Percentiles rank a stretch among this genome's conserved stretches.
Evolutionary conservation across 148 eudicot genomes (phyloP).

Genomic region (Mesembryanthemum crystallinum): DNA sequence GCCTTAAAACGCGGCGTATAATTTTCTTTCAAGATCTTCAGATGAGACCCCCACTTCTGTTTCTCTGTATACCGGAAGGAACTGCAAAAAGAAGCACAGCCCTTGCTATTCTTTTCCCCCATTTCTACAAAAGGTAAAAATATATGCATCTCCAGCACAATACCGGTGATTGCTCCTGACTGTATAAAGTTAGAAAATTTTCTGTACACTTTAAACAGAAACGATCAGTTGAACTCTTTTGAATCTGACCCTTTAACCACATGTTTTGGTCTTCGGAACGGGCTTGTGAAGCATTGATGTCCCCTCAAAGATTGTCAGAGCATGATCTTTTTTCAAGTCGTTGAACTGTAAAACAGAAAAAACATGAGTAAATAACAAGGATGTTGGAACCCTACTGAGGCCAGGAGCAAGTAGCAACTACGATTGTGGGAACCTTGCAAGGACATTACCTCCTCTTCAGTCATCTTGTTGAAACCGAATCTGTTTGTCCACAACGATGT

Average conservation of each 20-base stretch:
- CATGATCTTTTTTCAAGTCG: constrained; percentile 32
- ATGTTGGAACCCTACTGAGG: too few relatives aligned
- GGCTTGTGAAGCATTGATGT: constrained; percentile 65
- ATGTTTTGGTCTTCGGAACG: constrained; percentile 21
- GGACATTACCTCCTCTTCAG: constrained; percentile 37
- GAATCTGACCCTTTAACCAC: not conserved
- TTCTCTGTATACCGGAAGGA: not conserved
- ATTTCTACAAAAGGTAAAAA: not conserved
- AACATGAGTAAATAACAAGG: not conserved
- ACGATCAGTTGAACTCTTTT: not conserved
- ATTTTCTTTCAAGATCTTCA: not conserved
- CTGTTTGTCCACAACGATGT: constrained; percentile 65
- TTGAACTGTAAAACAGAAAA: constrained; percentile 45
- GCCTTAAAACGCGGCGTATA: constrained; percentile 12
- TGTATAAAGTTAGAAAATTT: constrained; percentile 12
- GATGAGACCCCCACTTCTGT: not conserved
- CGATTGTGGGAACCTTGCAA: too few relatives aligned
- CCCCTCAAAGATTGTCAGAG: constrained; percentile 68
- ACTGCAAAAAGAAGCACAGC: not conserved
- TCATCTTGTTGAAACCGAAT: constrained; percentile 60
- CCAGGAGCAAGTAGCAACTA: too few relatives aligned
- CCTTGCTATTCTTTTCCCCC: not conserved
- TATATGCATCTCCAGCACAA: too few relatives aligned
- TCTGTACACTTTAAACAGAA: constrained; percentile 8
- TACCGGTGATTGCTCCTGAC: not conserved